Percentiles rank a stretch among this genome's conserved stretches.
phyloP scores from a whole-genome alignment of 2,329 filamentous ascomycete species.

The Exophiala phaeomuriformis region DNA sequence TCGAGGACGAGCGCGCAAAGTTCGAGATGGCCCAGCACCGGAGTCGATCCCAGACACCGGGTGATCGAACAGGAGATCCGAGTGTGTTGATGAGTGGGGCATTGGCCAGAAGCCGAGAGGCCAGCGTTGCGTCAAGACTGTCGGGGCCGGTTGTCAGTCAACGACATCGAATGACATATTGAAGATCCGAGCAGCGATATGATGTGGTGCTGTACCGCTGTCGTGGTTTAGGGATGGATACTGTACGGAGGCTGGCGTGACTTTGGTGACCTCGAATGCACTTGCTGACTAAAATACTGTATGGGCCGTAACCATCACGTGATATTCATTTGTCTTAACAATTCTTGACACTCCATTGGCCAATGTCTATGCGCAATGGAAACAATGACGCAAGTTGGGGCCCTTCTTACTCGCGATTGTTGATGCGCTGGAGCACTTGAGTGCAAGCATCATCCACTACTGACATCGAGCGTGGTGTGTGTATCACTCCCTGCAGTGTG shows the following conservation, averaged over 20 bases:
- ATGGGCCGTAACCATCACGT: too few relatives aligned
- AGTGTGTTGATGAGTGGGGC: conserved; percentile 22
- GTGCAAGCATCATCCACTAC: too few relatives aligned
- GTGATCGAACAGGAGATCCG: not conserved
- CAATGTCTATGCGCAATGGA: not conserved
- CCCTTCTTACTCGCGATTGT: not conserved
- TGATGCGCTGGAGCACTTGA: not conserved
- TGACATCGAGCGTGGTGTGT: too few relatives aligned
- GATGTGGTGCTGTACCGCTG: not conserved
- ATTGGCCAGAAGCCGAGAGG: conserved; percentile 18
- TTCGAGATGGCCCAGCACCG: conserved; percentile 33
- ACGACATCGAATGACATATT: conserved; percentile 16
- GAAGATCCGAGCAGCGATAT: not conserved
- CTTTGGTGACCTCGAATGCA: too few relatives aligned
- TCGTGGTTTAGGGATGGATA: not conserved
- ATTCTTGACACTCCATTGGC: not conserved
- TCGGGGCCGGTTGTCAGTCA: conserved; percentile 10
- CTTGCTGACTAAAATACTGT: too few relatives aligned
- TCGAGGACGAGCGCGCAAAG: conserved; percentile 45
- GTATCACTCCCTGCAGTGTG: too few relatives aligned
- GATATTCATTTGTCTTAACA: not conserved
- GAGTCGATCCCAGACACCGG: conserved; percentile 29
- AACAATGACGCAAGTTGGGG: not conserved
- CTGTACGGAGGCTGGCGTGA: not conserved
- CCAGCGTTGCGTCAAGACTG: conserved; percentile 17